phyloP scores from a whole-genome alignment of 2,329 filamentous ascomycete genomes.

The Cryphonectria naterciae region DNA sequence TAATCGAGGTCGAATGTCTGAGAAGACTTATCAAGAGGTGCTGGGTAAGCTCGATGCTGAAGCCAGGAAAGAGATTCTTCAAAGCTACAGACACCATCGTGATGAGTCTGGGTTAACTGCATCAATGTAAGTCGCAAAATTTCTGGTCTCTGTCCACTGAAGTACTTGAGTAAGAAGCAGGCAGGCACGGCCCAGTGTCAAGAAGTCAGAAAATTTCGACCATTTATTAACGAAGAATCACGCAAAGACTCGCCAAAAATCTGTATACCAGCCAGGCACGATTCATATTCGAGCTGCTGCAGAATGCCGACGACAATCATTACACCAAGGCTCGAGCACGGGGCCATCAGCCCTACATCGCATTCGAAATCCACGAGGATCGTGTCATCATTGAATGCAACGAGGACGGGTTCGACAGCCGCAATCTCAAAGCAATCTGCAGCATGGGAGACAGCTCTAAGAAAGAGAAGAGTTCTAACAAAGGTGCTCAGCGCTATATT shows the following conservation, averaged over 20 bases:
- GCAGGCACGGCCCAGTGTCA: background rate
- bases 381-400: conserved; percentile 54
- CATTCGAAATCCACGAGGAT: conserved; percentile 42
- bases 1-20: background rate
- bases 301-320: conserved; percentile 58
- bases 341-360: conserved; percentile 34
- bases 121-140: background rate
- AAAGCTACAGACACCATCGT: background rate
- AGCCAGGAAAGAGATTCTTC: background rate
- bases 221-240: background rate
- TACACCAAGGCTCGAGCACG: conserved; percentile 37
- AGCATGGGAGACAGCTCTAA: conserved; percentile 49
- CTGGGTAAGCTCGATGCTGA: background rate
- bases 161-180: background rate
- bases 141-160: background rate
- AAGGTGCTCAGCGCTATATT: conserved; percentile 46
- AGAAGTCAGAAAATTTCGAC: background rate
- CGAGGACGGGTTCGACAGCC: conserved; percentile 49
- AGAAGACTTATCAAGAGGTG: background rate
- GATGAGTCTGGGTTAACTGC: background rate
- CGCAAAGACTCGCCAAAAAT: conserved; percentile 34
- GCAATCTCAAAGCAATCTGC: conserved; percentile 52
- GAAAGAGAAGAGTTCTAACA: too few species aligned
- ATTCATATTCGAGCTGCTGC: conserved; percentile 58
- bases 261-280: conserved; percentile 48